Percentiles rank a stretch among this genome's conserved stretches.
These are phyloP conservation scores for Phytophthora niederhauseri DNA, from an alignment of 352 stramenopile species.

Conservation along the genomic window DNA sequence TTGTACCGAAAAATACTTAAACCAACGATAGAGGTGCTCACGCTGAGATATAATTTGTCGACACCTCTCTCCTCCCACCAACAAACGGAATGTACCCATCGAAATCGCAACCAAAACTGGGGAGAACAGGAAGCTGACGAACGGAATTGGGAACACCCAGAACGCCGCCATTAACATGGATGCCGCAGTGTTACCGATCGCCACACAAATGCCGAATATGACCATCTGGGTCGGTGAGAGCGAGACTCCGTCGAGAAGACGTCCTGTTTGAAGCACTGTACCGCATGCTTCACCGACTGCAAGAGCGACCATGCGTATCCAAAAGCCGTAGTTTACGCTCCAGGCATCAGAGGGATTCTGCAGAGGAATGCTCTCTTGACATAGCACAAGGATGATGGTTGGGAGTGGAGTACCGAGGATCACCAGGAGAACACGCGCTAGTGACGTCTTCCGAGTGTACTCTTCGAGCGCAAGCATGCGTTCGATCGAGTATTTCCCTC, in stretches of 20 bases:
- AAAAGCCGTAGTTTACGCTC: slow-evolving; percentile 13
- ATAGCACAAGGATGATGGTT: slow-evolving; percentile 1
- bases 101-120: slow-evolving; percentile 5
- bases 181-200: background rate
- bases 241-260: slow-evolving; percentile 3
- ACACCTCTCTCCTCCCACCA: background rate
- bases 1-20: slow-evolving; percentile 5
- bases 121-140: slow-evolving; percentile 5
- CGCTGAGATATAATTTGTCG: slow-evolving; percentile 11
- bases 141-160: slow-evolving; percentile 12
- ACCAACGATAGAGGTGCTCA: slow-evolving; percentile 1
- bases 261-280: background rate
- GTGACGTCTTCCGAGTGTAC: slow-evolving; percentile 5
- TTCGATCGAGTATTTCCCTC: slow-evolving; percentile 10
- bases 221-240: background rate
- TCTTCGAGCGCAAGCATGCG: slow-evolving; percentile 15
- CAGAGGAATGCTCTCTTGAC: slow-evolving; percentile 16
- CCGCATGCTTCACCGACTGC: slow-evolving; percentile 1
- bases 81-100: background rate
- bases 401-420: slow-evolving; percentile 13
- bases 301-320: slow-evolving; percentile 4
- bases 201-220: background rate
- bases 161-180: slow-evolving; percentile 3
- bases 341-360: slow-evolving; percentile 5
- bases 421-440: background rate